Conservation (phyloP, 257 asterid genomes). For the Petunia axillaris region DNA sequence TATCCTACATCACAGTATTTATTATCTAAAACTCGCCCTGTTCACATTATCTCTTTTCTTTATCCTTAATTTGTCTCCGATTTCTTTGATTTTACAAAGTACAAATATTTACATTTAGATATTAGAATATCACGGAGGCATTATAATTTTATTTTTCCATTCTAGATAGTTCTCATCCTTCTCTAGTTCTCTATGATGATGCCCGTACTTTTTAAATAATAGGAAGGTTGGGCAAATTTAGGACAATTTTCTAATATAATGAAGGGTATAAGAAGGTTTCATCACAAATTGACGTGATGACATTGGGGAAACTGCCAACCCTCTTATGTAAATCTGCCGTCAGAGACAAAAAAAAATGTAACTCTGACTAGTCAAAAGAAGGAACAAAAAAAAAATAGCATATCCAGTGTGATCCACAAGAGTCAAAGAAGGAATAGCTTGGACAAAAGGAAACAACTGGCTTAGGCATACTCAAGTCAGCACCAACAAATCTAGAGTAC, state of each 20-base stretch:
- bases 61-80: too few species aligned
- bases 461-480: neutral
- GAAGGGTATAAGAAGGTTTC: neutral
- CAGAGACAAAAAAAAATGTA: neutral
- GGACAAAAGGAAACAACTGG: slow-evolving; percentile 6
- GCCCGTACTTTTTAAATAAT: neutral
- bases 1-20: neutral
- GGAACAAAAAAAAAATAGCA: too few species aligned
- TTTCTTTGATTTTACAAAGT: neutral
- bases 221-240: neutral
- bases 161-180: neutral
- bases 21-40: neutral
- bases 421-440: neutral
- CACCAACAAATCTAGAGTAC: neutral
- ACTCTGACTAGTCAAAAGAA: neutral
- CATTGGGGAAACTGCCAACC: neutral
- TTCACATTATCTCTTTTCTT: neutral
- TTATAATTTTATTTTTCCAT: too few species aligned
- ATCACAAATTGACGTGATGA: neutral
- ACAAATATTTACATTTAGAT: neutral
- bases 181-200: neutral
- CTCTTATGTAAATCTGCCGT: slow-evolving; percentile 3
- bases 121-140: neutral
- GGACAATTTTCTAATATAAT: neutral
- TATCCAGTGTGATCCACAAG: neutral